A percentile compares a stretch with the other conserved stretches of the same genome.
These are phyloP conservation scores for Metschnikowia bowlesiae DNA, from an alignment of 805 yeast genomes.

Conservation along the genomic window DNA sequence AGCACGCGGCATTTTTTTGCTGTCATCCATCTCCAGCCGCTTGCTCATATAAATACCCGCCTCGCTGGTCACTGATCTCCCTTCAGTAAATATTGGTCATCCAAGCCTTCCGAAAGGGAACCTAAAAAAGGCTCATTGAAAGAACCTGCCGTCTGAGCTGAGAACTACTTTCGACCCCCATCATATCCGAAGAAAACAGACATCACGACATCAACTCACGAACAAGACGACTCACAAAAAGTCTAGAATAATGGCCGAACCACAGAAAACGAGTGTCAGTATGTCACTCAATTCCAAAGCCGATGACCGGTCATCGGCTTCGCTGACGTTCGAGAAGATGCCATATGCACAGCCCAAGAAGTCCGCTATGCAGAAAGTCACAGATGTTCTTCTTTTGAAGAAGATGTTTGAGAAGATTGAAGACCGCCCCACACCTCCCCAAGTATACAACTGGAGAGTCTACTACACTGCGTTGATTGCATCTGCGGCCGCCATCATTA, in stretches of 20 bases:
- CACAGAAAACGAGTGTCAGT: not conserved
- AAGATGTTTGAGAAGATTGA: constrained; percentile 29
- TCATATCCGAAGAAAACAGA: too few relatives aligned
- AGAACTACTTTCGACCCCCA: too few relatives aligned
- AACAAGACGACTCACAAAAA: too few relatives aligned
- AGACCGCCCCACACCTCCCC: constrained; percentile 37
- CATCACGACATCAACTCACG: too few relatives aligned
- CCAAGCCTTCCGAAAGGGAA: too few relatives aligned
- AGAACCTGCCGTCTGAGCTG: too few relatives aligned
- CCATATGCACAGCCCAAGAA: constrained; percentile 4
- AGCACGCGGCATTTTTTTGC: not conserved
- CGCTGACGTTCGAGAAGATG: not conserved
- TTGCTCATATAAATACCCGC: constrained; percentile 1
- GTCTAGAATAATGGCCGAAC: not conserved
- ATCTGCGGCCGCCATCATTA: constrained; percentile 37
- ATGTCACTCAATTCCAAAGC: constrained; percentile 3
- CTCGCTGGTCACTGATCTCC: too few relatives aligned
- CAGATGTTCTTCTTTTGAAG: constrained; percentile 13
- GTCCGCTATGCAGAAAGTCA: constrained; percentile 7
- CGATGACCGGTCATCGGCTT: constrained; percentile 4
- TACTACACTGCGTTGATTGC: constrained; percentile 35
- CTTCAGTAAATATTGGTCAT: too few relatives aligned
- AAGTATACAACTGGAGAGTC: constrained; percentile 32
- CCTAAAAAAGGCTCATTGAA: too few relatives aligned
- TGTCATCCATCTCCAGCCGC: not conserved